Percentiles rank a stretch among this genome's conserved stretches.
Conservation (phyloP, 331 rosid genomes). For the Phaseolus coccineus region DNA sequence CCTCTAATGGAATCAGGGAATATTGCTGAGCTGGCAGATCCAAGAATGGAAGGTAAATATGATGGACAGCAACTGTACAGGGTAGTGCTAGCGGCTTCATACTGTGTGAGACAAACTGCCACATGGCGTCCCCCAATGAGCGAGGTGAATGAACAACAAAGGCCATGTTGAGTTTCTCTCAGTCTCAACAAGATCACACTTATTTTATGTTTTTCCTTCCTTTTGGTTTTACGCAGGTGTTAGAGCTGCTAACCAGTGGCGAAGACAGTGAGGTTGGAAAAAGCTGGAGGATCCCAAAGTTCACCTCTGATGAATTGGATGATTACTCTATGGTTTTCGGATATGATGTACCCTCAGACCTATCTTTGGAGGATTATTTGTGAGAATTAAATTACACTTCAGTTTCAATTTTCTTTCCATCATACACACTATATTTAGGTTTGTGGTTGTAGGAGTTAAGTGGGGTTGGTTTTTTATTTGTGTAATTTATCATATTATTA, state of each 20-base stretch:
- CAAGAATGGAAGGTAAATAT: conserved; percentile 70
- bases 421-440: background rate
- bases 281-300: conserved; percentile 75
- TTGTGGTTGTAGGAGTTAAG: conserved; percentile 17
- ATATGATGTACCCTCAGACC: conserved; percentile 70
- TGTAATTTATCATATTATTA: conserved; percentile 40
- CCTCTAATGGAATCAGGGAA: conserved; percentile 87
- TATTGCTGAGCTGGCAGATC: conserved; percentile 72
- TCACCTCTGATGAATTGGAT: conserved; percentile 77
- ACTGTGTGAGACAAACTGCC: conserved; percentile 83
- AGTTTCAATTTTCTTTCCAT: background rate
- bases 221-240: conserved; percentile 53
- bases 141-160: conserved; percentile 58
- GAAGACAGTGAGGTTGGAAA: conserved; percentile 61
- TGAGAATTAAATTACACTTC: conserved; percentile 37
- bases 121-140: conserved; percentile 83
- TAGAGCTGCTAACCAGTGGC: conserved; percentile 72
- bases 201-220: too few species aligned
- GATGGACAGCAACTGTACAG: conserved; percentile 70
- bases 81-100: conserved; percentile 76
- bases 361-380: conserved; percentile 69
- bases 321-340: conserved; percentile 92
- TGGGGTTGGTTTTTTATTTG: conserved; percentile 30
- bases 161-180: background rate
- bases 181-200: background rate